Conservation (phyloP, 2,329 filamentous ascomycete genomes). For the Ceratocystis cubensis region DNA sequence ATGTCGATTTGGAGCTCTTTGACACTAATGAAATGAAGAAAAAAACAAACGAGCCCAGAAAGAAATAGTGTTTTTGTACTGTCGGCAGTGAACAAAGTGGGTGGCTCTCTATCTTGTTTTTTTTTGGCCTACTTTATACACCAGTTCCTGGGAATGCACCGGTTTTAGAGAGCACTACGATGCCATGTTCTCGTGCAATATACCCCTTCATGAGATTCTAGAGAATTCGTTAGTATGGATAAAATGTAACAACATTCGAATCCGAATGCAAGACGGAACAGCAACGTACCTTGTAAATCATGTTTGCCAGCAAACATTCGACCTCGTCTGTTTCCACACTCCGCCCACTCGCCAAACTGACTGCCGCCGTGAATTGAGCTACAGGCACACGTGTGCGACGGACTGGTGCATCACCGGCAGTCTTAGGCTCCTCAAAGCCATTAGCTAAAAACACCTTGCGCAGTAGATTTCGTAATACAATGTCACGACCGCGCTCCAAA, state of each 20-base stretch:
- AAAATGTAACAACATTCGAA: too few relatives aligned
- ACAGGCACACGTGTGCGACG: slow-evolving; percentile 69
- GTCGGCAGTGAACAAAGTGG: not conserved
- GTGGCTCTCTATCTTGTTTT: not conserved
- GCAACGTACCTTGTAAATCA: slow-evolving; percentile 82
- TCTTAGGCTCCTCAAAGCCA: slow-evolving; percentile 67
- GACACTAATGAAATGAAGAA: not conserved
- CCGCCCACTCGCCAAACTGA: slow-evolving; percentile 58
- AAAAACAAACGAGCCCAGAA: not conserved
- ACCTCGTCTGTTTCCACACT: slow-evolving; percentile 79
- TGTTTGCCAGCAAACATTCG: slow-evolving; percentile 85
- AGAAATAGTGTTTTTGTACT: not conserved
- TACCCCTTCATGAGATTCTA: slow-evolving; percentile 96
- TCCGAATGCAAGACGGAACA: not conserved
- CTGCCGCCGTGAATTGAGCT: slow-evolving; percentile 70
- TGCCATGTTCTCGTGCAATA: slow-evolving; percentile 78
- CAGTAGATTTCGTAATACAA: slow-evolving; percentile 80
- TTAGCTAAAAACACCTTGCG: slow-evolving; percentile 80
- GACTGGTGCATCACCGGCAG: slow-evolving; percentile 50
- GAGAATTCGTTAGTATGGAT: not conserved
- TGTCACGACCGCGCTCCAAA: slow-evolving; percentile 80
- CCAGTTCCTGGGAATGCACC: slow-evolving; percentile 90
- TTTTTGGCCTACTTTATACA: slow-evolving; percentile 30
- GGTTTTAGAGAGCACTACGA: slow-evolving; percentile 84
- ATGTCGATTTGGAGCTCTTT: not conserved